Evolutionary conservation across 768 basidiomycete species (phyloP), one percentile per base, ranked within the genome.

Genomic region (Phanerodontia chrysosporium): DNA sequence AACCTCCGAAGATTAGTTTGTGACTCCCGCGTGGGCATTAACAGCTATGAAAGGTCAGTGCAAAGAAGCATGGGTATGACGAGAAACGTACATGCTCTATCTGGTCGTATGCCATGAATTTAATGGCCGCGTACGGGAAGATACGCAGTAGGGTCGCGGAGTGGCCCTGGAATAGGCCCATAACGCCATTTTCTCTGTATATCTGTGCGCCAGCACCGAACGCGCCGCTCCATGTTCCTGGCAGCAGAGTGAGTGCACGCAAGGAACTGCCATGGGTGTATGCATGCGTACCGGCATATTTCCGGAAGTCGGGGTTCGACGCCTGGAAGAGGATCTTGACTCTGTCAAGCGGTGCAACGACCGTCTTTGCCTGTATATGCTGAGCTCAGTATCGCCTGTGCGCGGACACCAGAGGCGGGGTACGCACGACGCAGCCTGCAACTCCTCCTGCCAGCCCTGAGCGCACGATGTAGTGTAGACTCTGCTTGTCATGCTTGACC

Each of bases 311-410:
- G 8, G 91, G 90, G 72, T 96, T 97, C 7, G 92, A 92, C 0
- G 97, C 93, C 72, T 99, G 96, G 70, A 98, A 97, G 51, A 99
- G 86, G 66, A 99, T 99, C 77, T 99, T 99, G 65, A 99, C 95
- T 70, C 97, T 81, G 72, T 99, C 97, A 51, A 99, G 81, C 3
- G 97, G 97, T 21, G 97, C 97, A 45, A 97, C 92, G 30, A 87
- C 88, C 13, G 94, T 93, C 75, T 96, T 96, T 51, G 95, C 94
- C 95, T 96, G 63, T 24, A 16, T 12, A 18, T 12, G 9, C 6
- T 4, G 10, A 9, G 12, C 10, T 25, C 48, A 18, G 13, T 22
- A 32, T 24, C n/a, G 57, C 24, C 29, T 27, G 44, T 4, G n/a
- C 6, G 44, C 28, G 22, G n/a, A 30, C 2, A 51, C 28, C 39